Base-by-base conservation (phyloP, 75 land plant species). In the Cunninghamia lanceolata region DNA sequence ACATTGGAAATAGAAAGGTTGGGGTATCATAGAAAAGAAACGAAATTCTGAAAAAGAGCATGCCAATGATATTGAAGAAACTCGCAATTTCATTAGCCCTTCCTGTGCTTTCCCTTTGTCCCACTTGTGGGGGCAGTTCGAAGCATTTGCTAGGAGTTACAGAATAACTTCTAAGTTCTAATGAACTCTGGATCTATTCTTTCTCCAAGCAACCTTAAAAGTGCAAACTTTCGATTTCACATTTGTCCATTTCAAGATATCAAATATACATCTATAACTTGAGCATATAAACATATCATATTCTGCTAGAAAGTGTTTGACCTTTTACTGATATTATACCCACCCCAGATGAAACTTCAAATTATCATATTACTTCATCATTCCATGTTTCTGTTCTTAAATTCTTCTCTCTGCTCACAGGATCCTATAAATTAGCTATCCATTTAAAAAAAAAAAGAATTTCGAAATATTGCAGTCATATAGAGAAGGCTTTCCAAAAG, bases 161-260 rank as follows among this genome's bases (percentile, higher is more conserved):
- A 79, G 82, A 79, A 43, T 79, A n/a, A 17, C 28, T 40, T 77
- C 0, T 77, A 17, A 80, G 53, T 50, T 50, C 30, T 45, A 28
- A 13, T 19, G 39, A 77, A 17, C 0, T 6, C 2, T 38, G 19
- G 28, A 19, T 77, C 2, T 25, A 25, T 40, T 45, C 32, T 3
- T 11, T 45, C 34, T 28, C 6, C 4, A 19, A 28, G 40, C 14
- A 45, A 10, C 14, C 15, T n/a, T 30, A 4, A 28, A 80, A 34
- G 13, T 73, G 75, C 15, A 11, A n/a, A 42, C 50, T 45, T 30
- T 45, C 50, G 45, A 45, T 32, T 80, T 80, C 34, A 10, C 25
- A 80, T 80, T 80, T 80, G 5, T 80, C 40, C 46, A 38, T 80
- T 80, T 80, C 82, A 38, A n/a, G 32, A 80, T 45, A 80, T 80